Evolutionary conservation across 2,329 filamentous ascomycete species (phyloP).

Genomic region (Ceratocystis papillata): DNA sequence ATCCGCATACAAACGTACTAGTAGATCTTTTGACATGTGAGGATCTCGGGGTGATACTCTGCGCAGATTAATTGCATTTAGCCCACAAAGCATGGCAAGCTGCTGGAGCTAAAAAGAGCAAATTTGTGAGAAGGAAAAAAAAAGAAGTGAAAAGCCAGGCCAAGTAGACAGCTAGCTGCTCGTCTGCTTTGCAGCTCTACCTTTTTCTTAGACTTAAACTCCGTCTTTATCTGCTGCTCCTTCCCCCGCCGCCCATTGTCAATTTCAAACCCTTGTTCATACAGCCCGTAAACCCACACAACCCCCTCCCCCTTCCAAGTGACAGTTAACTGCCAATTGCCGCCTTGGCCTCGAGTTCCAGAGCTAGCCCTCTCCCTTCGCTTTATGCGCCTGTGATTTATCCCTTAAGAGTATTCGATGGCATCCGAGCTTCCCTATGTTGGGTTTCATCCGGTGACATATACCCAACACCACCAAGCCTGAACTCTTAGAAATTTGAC

Average conservation of each 20-base stretch:
- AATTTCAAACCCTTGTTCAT: neutral
- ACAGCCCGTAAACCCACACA: neutral
- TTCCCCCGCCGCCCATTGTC: no score
- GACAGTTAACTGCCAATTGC: neutral
- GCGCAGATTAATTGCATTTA: neutral
- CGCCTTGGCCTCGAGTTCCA: neutral
- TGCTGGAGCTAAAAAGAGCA: neutral
- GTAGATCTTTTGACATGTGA: conserved; percentile 9
- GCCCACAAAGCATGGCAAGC: neutral
- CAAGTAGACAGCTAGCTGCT: neutral
- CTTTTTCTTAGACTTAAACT: no score
- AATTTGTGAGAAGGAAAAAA: neutral
- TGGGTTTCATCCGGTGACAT: no score
- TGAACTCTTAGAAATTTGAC: no score
- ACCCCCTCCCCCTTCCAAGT: neutral
- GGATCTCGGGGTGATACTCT: neutral
- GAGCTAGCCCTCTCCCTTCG: no score
- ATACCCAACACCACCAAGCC: neutral
- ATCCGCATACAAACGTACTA: neutral
- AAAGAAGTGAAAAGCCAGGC: neutral
- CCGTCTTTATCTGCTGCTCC: no score
- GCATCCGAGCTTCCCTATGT: no score
- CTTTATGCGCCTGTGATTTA: no score
- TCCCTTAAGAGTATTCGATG: no score
- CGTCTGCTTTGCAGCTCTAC: neutral